A percentile compares a stretch with the other conserved stretches of the same genome.
These are phyloP conservation scores for Spathaspora gorwiae DNA, from an alignment of 805 yeast genomes.

Conservation along the genomic window DNA sequence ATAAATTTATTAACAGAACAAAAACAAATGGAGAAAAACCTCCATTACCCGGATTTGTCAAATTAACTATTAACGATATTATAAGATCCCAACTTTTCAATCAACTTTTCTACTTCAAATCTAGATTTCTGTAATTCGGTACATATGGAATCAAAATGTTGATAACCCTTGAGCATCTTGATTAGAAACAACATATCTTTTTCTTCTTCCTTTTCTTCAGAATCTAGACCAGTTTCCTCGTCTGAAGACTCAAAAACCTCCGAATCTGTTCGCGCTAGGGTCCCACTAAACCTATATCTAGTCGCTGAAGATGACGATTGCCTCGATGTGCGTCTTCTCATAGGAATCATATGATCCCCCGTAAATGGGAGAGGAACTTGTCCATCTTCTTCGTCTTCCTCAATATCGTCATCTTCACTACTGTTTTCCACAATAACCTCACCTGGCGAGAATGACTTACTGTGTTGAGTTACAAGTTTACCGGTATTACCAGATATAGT, in stretches of 20 bases:
- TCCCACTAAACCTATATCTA: neutral
- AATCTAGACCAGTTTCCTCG: slow-evolving; percentile 11
- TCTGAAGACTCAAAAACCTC: neutral
- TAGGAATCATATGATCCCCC: neutral
- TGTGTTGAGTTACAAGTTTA: neutral
- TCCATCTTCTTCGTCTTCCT: slow-evolving; percentile 4
- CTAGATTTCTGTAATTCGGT: slow-evolving; percentile 60
- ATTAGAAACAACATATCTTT: slow-evolving; percentile 34
- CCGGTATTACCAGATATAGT: slow-evolving; percentile 4
- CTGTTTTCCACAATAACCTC: slow-evolving; percentile 9
- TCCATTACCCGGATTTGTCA: slow-evolving; percentile 1
- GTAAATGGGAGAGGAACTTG: neutral
- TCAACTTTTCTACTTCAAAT: slow-evolving; percentile 48
- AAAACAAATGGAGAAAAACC: neutral
- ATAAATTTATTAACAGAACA: too few relatives aligned
- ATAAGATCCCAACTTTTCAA: slow-evolving; percentile 32
- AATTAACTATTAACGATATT: slow-evolving; percentile 31
- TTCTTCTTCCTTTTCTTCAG: slow-evolving; percentile 8
- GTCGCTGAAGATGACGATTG: neutral
- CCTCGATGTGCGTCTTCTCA: neutral
- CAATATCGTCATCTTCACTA: slow-evolving; percentile 10
- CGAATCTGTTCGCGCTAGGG: neutral
- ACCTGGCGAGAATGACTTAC: neutral
- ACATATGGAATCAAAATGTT: slow-evolving; percentile 62
- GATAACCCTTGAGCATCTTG: slow-evolving; percentile 46